Evolutionary conservation across 768 basidiomycete species (phyloP).

Genomic region (Russula earlei): DNA sequence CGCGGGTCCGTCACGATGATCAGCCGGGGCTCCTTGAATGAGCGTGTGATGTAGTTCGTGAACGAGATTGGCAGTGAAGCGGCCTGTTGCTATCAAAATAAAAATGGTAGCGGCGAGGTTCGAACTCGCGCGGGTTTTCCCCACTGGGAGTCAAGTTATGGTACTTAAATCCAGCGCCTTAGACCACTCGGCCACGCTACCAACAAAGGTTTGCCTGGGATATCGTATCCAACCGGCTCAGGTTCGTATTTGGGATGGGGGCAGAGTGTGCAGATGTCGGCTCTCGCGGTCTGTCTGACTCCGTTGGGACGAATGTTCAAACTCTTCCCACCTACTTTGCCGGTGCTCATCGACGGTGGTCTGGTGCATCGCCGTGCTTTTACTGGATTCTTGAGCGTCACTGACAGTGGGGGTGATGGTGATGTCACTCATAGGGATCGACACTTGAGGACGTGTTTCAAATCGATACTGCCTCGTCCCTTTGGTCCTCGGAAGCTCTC

Average conservation of each 20-base stretch:
- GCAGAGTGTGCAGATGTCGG: too few relatives aligned
- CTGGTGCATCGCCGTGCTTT: conserved; percentile 1
- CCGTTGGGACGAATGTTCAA: too few relatives aligned
- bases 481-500: conserved; percentile 67
- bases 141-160: conserved; percentile 64
- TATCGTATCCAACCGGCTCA: too few relatives aligned
- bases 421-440: conserved; percentile 40
- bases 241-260: too few relatives aligned
- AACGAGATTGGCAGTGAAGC: too few relatives aligned
- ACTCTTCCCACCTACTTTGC: neutral
- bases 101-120: conserved; percentile 74
- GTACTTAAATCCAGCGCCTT: conserved; percentile 84
- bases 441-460: conserved; percentile 45
- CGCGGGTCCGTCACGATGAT: too few relatives aligned
- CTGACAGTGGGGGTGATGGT: neutral
- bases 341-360: conserved; percentile 16
- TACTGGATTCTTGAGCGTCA: neutral
- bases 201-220: too few relatives aligned
- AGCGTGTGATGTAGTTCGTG: too few relatives aligned
- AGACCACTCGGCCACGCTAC: conserved; percentile 85
- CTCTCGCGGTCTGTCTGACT: too few relatives aligned
- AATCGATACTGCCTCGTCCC: conserved; percentile 40
- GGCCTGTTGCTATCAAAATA: too few relatives aligned
- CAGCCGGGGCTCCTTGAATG: too few relatives aligned
- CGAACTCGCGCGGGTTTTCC: conserved; percentile 82